phyloP scores from a whole-genome alignment of 2,329 filamentous ascomycete genomes.

The Apiospora pterosperma region DNA sequence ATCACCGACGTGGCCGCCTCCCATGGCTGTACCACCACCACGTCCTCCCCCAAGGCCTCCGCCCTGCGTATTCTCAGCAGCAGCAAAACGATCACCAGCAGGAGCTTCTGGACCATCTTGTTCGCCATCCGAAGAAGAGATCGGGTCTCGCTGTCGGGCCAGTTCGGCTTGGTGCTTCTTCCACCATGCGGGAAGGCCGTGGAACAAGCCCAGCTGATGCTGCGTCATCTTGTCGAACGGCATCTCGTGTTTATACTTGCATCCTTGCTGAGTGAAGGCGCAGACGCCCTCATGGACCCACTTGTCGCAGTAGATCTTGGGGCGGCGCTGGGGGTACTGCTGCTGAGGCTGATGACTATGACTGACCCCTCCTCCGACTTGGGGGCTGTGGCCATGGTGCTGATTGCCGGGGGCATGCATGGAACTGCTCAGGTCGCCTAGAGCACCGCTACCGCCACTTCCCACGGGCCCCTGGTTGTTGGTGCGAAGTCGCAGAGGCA shows the following conservation, averaged over 20 bases:
- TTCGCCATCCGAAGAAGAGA: not conserved
- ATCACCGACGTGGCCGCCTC: not conserved
- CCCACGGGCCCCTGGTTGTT: conserved; percentile 1
- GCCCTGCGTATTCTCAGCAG: not conserved
- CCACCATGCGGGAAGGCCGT: conserved; percentile 60
- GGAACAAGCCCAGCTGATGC: conserved; percentile 65
- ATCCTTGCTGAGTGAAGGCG: conserved; percentile 81
- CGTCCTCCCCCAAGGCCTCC: not conserved
- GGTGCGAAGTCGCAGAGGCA: not conserved
- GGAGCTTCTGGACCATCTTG: not conserved
- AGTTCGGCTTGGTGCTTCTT: conserved; percentile 50
- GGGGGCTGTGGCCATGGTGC: not conserved
- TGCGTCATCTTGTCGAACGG: conserved; percentile 66
- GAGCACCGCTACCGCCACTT: not conserved
- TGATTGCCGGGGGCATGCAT: not conserved
- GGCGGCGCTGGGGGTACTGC: conserved; percentile 19
- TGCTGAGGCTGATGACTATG: not conserved
- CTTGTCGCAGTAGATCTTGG: conserved; percentile 80
- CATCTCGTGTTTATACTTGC: conserved; percentile 90
- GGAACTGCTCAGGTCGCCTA: not conserved
- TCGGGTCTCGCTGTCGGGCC: conserved; percentile 25
- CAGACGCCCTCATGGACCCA: conserved; percentile 87
- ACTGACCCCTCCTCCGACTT: not conserved
- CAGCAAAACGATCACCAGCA: not conserved
- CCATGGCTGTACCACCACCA: not conserved